phyloP scores from a whole-genome alignment of 768 basidiomycete species.

The Tulasnella sp. region DNA sequence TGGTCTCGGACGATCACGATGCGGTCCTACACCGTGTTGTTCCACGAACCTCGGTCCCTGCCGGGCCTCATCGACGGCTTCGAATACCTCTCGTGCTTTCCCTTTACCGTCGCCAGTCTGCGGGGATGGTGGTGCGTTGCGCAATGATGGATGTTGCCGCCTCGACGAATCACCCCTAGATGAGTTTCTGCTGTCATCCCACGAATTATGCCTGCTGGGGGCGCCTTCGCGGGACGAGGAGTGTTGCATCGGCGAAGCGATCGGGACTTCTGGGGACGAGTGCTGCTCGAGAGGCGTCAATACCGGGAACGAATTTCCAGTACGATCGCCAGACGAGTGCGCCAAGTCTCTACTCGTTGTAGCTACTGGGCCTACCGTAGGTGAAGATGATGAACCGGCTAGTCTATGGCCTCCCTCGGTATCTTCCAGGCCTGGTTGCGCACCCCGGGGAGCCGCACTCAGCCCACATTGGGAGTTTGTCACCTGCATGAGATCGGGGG shows the following conservation, averaged over 20 bases:
- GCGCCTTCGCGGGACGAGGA: background rate
- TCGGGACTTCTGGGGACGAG: background rate
- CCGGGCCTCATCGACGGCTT: background rate
- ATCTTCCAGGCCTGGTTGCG: background rate
- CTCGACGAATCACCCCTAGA: background rate
- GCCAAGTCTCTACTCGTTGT: background rate
- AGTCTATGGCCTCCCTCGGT: background rate
- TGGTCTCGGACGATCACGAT: background rate
- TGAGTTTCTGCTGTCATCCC: background rate
- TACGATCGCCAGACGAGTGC: background rate
- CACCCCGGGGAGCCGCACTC: background rate
- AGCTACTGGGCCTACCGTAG: background rate
- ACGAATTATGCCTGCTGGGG: background rate
- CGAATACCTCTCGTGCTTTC: background rate
- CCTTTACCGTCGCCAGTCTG: background rate
- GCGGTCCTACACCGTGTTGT: background rate
- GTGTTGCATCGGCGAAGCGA: background rate
- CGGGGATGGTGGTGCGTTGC: background rate
- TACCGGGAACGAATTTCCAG: background rate
- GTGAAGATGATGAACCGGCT: background rate
- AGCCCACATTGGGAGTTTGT: background rate
- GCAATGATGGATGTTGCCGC: background rate
- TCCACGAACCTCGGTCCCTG: background rate
- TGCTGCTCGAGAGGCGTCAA: background rate
- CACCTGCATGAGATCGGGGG: background rate